A percentile compares a stretch with the other conserved stretches of the same genome.
Conservation (phyloP, 2,329 filamentous ascomycete species). For the Cladorrhinum sp. region DNA sequence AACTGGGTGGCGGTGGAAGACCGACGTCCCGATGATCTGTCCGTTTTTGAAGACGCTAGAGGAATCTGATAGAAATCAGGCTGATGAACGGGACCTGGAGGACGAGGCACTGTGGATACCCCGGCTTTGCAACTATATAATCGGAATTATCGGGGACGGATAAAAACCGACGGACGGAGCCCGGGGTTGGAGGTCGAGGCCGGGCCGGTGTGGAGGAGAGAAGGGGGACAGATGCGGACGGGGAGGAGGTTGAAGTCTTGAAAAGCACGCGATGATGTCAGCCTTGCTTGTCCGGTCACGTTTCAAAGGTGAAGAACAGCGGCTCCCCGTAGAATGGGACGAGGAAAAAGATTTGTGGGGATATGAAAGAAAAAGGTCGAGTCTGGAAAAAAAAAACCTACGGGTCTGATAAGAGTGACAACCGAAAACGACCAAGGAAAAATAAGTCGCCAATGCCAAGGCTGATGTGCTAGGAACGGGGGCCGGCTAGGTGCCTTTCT, state of each 20-base stretch:
- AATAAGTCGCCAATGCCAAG: constrained; percentile 21
- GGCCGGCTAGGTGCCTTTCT: constrained; percentile 1
- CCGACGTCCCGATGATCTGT: constrained; percentile 45
- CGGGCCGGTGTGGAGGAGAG: background rate
- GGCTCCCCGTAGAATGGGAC: background rate
- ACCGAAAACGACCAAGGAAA: constrained; percentile 10
- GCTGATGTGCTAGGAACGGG: constrained; percentile 11
- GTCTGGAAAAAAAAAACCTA: constrained; percentile 15
- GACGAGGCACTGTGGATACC: constrained; percentile 10
- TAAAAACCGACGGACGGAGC: constrained; percentile 16
- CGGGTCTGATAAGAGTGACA: constrained; percentile 18
- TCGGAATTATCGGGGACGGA: constrained; percentile 24
- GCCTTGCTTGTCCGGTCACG: constrained; percentile 14
- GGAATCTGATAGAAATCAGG: constrained; percentile 3
- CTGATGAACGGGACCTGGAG: constrained; percentile 17
- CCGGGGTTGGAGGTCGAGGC: constrained; percentile 2
- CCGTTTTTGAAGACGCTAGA: constrained; percentile 43
- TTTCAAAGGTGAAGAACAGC: background rate
- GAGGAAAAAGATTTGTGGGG: constrained; percentile 15
- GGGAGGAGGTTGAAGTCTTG: background rate
- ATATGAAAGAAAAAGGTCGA: constrained; percentile 5
- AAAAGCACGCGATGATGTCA: constrained; percentile 25
- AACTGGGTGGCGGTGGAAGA: constrained; percentile 43
- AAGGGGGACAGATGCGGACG: constrained; percentile 5
- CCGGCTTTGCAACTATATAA: constrained; percentile 10